These are phyloP conservation scores for Puccinia triticina DNA, from an alignment of 1,284 basidiomycete genomes.

Conservation along the genomic window DNA sequence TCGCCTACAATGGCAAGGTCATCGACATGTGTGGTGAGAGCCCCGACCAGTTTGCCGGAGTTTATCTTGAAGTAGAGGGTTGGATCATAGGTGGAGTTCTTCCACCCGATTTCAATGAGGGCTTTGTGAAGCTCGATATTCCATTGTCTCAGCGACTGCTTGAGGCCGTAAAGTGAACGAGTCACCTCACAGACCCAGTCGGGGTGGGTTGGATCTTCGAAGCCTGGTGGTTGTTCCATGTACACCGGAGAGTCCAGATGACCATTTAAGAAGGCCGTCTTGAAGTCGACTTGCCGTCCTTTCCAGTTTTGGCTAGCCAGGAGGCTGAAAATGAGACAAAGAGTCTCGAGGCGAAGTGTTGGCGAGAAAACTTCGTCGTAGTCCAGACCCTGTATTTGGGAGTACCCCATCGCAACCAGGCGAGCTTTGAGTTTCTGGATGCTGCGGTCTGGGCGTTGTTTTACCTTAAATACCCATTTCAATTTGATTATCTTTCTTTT, in stretches of 20 bases:
- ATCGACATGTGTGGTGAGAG: not conserved
- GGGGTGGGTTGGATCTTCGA: not conserved
- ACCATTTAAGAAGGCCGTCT: too few species aligned
- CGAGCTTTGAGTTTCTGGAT: too few species aligned
- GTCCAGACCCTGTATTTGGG: not conserved
- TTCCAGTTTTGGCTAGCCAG: not conserved
- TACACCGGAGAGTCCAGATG: too few species aligned
- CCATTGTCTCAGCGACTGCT: too few species aligned
- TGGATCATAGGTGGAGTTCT: not conserved
- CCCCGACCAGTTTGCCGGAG: not conserved
- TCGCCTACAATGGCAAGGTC: not conserved
- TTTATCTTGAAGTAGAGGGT: not conserved
- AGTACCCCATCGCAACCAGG: conserved; percentile 10
- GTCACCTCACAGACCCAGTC: not conserved
- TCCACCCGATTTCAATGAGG: not conserved
- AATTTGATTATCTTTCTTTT: not conserved
- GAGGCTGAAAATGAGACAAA: not conserved
- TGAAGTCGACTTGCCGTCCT: too few species aligned
- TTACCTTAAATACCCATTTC: conserved; percentile 15
- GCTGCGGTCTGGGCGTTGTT: not conserved
- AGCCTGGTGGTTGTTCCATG: not conserved
- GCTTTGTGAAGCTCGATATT: not conserved
- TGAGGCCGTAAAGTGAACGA: not conserved
- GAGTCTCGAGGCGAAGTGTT: conserved; percentile 6
- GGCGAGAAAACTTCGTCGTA: conserved; percentile 14